Evolutionary conservation across 345 rosid genomes (phyloP).

Genomic region (Rhodamnia argentea): DNA sequence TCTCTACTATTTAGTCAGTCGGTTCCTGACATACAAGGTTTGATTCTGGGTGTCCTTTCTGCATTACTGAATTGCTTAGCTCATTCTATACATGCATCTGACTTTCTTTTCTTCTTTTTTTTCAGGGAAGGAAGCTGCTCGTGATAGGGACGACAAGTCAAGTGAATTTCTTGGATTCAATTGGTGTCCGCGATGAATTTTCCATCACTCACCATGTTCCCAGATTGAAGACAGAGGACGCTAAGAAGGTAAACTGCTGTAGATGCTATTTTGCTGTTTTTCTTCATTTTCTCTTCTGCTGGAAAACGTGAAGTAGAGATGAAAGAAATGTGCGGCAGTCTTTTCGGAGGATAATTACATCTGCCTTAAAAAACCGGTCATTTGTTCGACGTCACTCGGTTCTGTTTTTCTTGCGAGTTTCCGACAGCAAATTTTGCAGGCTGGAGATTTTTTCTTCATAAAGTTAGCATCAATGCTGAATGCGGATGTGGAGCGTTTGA

Average conservation of each 20-base stretch:
- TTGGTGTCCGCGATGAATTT: slow-evolving; percentile 64
- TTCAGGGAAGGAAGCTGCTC: slow-evolving; percentile 77
- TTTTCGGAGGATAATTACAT: neutral
- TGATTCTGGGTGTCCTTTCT: too few relatives aligned
- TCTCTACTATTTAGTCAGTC: too few relatives aligned
- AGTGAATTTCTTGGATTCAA: slow-evolving; percentile 62
- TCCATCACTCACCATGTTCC: slow-evolving; percentile 70
- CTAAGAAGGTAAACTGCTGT: slow-evolving; percentile 51
- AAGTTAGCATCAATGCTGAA: rapidly evolving
- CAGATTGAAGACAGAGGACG: slow-evolving; percentile 55
- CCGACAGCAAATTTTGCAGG: rapidly evolving
- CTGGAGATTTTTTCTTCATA: neutral
- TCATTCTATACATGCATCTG: neutral
- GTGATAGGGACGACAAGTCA: slow-evolving; percentile 95
- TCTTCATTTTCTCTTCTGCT: too few relatives aligned
- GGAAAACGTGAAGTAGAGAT: neutral
- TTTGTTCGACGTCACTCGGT: neutral
- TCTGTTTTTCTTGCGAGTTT: neutral
- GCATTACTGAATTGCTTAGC: neutral
- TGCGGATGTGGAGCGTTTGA: neutral
- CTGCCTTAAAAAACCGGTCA: too few relatives aligned
- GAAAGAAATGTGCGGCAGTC: neutral
- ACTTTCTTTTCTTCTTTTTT: neutral
- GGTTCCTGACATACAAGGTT: too few relatives aligned
- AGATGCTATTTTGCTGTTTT: neutral